These are phyloP conservation scores for Mycena filopes DNA, from an alignment of 768 basidiomycete species.

Conservation along the genomic window DNA sequence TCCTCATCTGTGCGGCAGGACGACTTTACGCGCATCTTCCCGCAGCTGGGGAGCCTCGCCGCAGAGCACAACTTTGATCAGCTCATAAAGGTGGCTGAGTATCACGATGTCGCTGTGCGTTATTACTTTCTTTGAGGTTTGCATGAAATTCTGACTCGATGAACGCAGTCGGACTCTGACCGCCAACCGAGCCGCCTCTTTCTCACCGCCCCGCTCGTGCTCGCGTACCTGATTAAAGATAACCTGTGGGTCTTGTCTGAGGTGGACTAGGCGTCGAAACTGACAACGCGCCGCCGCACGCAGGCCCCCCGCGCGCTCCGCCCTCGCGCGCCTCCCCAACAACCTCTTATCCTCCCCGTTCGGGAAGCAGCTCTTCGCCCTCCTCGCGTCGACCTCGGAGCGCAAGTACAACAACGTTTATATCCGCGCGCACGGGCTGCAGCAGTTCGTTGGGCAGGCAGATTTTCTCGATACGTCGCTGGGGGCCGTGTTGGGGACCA, in stretches of 20 bases:
- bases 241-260: too few relatives aligned
- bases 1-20: slow-evolving; percentile 45
- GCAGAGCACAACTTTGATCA: slow-evolving; percentile 53
- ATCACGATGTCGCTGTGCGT: slow-evolving; percentile 64
- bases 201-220: slow-evolving; percentile 67
- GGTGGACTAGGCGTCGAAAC: too few relatives aligned
- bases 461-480: slow-evolving; percentile 60
- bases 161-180: slow-evolving; percentile 48
- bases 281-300: slow-evolving; percentile 23
- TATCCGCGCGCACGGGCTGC: slow-evolving; percentile 54
- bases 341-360: slow-evolving; percentile 56
- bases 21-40: slow-evolving; percentile 57
- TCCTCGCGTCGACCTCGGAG: slow-evolving; percentile 63
- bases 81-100: slow-evolving; percentile 61
- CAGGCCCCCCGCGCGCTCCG: slow-evolving; percentile 71
- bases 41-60: slow-evolving; percentile 56
- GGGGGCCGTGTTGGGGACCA: slow-evolving; percentile 52
- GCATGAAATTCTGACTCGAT: slow-evolving; percentile 2
- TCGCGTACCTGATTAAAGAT: slow-evolving; percentile 72
- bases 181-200: slow-evolving; percentile 58
- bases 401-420: slow-evolving; percentile 69
- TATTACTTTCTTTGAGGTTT: not conserved
- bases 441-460: slow-evolving; percentile 51
- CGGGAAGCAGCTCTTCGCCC: slow-evolving; percentile 54
- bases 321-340: slow-evolving; percentile 65